Evolutionary conservation across 805 yeast species (phyloP).

Genomic region (Huiozyma sinensis): DNA sequence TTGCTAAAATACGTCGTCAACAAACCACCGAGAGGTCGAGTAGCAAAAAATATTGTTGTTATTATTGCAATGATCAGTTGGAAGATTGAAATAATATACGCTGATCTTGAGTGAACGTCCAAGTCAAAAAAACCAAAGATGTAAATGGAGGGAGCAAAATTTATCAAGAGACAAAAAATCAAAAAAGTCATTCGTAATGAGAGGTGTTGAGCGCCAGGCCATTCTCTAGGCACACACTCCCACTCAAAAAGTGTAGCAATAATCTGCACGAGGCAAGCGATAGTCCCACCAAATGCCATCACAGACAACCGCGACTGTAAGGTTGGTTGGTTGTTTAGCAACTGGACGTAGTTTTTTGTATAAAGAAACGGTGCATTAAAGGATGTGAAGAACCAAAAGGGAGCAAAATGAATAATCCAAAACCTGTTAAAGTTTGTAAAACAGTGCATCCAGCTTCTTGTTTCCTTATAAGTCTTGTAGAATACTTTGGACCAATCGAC

Average conservation of each 20-base stretch:
- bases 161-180: conserved; percentile 33
- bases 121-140: conserved; percentile 32
- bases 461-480: conserved; percentile 64
- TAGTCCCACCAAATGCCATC: conserved; percentile 56
- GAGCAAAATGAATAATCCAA: conserved; percentile 65
- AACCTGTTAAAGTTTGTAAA: conserved; percentile 65
- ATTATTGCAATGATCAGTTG: conserved; percentile 48
- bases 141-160: conserved; percentile 42
- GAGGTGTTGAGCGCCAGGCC: conserved; percentile 63
- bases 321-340: conserved; percentile 50
- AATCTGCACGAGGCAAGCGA: conserved; percentile 48
- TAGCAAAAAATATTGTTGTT: conserved; percentile 45
- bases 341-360: conserved; percentile 44
- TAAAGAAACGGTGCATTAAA: conserved; percentile 60
- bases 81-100: conserved; percentile 36
- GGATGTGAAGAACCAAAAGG: conserved; percentile 69
- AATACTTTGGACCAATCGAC: conserved; percentile 61
- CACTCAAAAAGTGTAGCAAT: conserved; percentile 48
- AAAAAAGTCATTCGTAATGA: conserved; percentile 37
- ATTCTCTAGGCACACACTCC: conserved; percentile 55
- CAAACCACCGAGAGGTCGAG: conserved; percentile 50
- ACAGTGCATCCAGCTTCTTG: conserved; percentile 68
- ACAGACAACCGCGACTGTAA: conserved; percentile 43
- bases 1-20: conserved; percentile 34
- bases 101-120: conserved; percentile 23